Base-by-base conservation (phyloP, 768 basidiomycete species). In the Boletus pseudo-olivaceus region DNA sequence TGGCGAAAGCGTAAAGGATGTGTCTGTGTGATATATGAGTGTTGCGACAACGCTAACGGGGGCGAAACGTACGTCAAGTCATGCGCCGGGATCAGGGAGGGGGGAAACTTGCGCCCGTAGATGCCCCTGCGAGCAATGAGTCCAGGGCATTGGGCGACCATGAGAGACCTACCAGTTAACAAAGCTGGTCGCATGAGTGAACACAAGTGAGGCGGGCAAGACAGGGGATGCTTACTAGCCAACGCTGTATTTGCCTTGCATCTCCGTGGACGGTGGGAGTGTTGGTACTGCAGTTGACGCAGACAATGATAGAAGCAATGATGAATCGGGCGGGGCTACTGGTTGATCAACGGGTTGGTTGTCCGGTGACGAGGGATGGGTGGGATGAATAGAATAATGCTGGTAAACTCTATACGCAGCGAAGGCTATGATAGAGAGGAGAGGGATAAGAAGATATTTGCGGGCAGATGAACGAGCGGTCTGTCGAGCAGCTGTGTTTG, bases 1-100 rank as follows among this genome's bases (percentile, higher is more conserved):
- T 91, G 19, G 92, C 97, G 62, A 98, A 98, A 2, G 94, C 91
- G 66, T 95, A 93, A 34, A 94, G 83, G 62, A 96, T 83, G 69
- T 96, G 94, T 26, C 88, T 91, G 59, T 23, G 47, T 29, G 33
- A 38, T 54, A 41, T 45, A 42, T 65, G 46, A 58, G 49, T 12
- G 44, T 39, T 26, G 39, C 19, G 40, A 32, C 14, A 58, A 17
- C 41, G 41, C 29, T 32, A 47, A 40, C 14, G 19, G 10, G 29
- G 49, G 41, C 6, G 17, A 53, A 34, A 74, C 85, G 58, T 72
- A 90, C 89, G 96, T 98, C 61, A 99, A 81, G 67, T 95, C 86
- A 19, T 89, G 70, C 3, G 72, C 81, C 11, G 95, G 97, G 56
- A 98, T 93, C 46, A 82, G 67, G 4, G 87, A 85, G 1, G 96